phyloP scores from a whole-genome alignment of 352 stramenopile genomes.

The Phytophthora colocasiae region DNA sequence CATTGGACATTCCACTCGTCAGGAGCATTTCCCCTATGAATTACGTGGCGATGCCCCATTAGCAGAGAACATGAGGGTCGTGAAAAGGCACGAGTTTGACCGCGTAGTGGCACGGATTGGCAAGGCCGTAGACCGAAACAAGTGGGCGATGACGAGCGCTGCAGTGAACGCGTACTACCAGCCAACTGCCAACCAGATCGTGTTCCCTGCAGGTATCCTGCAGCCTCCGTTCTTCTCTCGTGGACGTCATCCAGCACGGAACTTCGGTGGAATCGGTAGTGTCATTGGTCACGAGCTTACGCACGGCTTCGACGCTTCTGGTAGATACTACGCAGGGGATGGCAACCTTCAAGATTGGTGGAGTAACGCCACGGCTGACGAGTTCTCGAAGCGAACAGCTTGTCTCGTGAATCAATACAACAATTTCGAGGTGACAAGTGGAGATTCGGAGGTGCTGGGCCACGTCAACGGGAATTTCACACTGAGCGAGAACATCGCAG shows the following conservation, averaged over 20 bases:
- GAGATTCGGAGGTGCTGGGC: slow-evolving; percentile 53
- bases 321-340: slow-evolving; percentile 86
- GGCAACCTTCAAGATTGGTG: slow-evolving; percentile 96
- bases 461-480: slow-evolving; percentile 84
- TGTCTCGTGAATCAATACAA: slow-evolving; percentile 79
- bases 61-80: slow-evolving; percentile 58
- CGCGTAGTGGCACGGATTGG: slow-evolving; percentile 50
- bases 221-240: slow-evolving; percentile 94
- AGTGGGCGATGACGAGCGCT: slow-evolving; percentile 93
- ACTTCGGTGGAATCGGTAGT: slow-evolving; percentile 94
- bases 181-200: slow-evolving; percentile 88
- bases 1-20: slow-evolving; percentile 60
- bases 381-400: slow-evolving; percentile 70
- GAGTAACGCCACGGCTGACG: slow-evolving; percentile 79
- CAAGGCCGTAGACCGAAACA: slow-evolving; percentile 56
- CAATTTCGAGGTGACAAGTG: slow-evolving; percentile 52
- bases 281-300: slow-evolving; percentile 97
- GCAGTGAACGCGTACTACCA: slow-evolving; percentile 94
- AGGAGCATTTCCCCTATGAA: slow-evolving; percentile 67
- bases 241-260: slow-evolving; percentile 84
- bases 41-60: slow-evolving; percentile 44
- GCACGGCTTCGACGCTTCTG: slow-evolving; percentile 95
- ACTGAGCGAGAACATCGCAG: slow-evolving; percentile 84
- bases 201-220: slow-evolving; percentile 96
- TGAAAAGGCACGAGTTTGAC: slow-evolving; percentile 55